Base-by-base conservation (phyloP, 1,284 basidiomycete genomes). In the Papiliotrema laurentii region DNA sequence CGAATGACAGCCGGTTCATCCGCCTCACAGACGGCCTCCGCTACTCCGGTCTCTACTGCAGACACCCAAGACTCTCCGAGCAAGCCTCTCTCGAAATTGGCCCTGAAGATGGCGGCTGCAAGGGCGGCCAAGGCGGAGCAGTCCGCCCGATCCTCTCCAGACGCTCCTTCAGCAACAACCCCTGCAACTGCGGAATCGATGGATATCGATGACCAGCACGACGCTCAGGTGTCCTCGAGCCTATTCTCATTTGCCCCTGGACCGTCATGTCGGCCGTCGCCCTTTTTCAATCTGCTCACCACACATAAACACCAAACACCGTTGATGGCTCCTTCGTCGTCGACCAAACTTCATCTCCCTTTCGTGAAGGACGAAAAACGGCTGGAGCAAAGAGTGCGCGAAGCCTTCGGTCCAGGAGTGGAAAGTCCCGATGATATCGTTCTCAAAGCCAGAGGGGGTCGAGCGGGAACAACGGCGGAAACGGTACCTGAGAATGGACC, bases 401-500 rank as follows among this genome's bases (percentile, higher is more conserved):
- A 51, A 4, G 67, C 64, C 6, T 72, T 72, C 36, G 59, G 58
- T 0, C 51, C 59, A 4, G 58, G 45, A 9, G 60, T 61, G 19
- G 66, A 75, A 42, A 79, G 78, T 55, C 79, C 79, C 21, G 79
- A 81, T 53, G 79, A 80, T 50, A 58, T 76, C 28, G 76, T 80
- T 9, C 53, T 77, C 41, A 61, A 71, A 34, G 77, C 74, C 35
- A 62, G 78, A 47, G 70, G 75, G 49, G 78, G 78, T 3, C 76
- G 78, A 6, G 69, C 68, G 2, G 73, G 67, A 5, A 67, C 63
- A 0, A 62, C 54, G 10, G 64, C 52, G 5, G 54, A n/a, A n/a
- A n/a, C n/a, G n/a, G n/a, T n/a, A n/a, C n/a, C n/a, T n/a, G n/a
- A n/a, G n/a, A n/a, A n/a, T n/a, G n/a, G n/a, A n/a, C n/a, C n/a